Percentiles rank a stretch among this genome's conserved stretches.
Conservation (phyloP, 148 eudicot genomes). For the Cornus controversa region DNA sequence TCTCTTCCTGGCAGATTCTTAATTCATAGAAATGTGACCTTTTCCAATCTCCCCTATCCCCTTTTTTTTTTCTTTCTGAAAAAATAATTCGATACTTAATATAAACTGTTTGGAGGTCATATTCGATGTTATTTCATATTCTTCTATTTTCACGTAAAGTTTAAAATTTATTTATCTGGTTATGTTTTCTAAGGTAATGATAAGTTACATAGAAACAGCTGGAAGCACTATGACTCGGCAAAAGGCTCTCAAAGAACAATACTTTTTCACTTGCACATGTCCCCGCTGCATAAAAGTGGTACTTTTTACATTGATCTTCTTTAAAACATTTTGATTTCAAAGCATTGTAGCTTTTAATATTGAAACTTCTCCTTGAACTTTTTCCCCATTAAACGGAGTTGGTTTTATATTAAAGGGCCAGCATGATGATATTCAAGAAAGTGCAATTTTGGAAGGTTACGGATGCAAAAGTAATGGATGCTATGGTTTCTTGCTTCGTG, state of each 20-base stretch:
- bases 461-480: slow-evolving; percentile 62
- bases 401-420: slow-evolving; percentile 52
- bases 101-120: neutral
- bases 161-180: neutral
- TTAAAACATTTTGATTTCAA: neutral
- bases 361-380: neutral
- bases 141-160: neutral
- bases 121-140: neutral
- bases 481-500: slow-evolving; percentile 73
- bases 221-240: slow-evolving; percentile 87
- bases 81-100: neutral
- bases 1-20: neutral
- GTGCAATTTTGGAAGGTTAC: slow-evolving; percentile 90
- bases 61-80: neutral
- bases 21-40: neutral
- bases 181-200: slow-evolving; percentile 50
- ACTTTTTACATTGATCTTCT: slow-evolving; percentile 2
- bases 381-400: slow-evolving; percentile 11
- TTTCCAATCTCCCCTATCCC: neutral
- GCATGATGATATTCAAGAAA: slow-evolving; percentile 76
- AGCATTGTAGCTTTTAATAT: neutral
- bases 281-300: slow-evolving; percentile 77
- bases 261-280: slow-evolving; percentile 77
- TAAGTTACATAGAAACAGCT: slow-evolving; percentile 94
- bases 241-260: slow-evolving; percentile 82